Evolutionary conservation across 2,329 filamentous ascomycete genomes (phyloP).

Genomic region (Calonectria ilicicola): DNA sequence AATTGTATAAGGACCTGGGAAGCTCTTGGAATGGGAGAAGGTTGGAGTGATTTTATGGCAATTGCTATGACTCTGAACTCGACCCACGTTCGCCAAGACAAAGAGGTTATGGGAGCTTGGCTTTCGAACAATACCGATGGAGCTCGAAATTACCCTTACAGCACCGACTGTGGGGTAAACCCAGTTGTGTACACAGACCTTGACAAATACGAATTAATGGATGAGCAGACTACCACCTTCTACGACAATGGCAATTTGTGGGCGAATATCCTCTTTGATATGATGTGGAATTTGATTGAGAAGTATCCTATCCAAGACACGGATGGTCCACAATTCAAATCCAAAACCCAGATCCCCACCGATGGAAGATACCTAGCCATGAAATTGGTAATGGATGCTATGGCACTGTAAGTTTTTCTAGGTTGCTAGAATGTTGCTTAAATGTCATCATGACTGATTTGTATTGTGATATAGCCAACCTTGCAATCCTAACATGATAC

Average conservation of each 20-base stretch:
- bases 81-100: no score
- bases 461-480: background rate
- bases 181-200: background rate
- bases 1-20: background rate
- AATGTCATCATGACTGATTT: background rate
- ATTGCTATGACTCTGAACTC: background rate
- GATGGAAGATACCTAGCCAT: background rate
- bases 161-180: background rate
- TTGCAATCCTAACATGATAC: background rate
- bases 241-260: background rate
- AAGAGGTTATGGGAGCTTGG: background rate
- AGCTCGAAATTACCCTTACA: background rate
- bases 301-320: background rate
- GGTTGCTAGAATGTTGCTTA: background rate
- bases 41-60: background rate
- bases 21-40: background rate
- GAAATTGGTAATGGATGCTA: background rate
- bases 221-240: background rate
- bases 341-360: background rate
- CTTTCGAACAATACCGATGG: background rate
- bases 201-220: background rate
- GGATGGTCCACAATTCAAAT: background rate
- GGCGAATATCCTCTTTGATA: background rate
- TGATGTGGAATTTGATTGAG: background rate
- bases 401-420: background rate